These are phyloP conservation scores for Tulasnella sp. DNA, from an alignment of 768 basidiomycete species.

Conservation along the genomic window DNA sequence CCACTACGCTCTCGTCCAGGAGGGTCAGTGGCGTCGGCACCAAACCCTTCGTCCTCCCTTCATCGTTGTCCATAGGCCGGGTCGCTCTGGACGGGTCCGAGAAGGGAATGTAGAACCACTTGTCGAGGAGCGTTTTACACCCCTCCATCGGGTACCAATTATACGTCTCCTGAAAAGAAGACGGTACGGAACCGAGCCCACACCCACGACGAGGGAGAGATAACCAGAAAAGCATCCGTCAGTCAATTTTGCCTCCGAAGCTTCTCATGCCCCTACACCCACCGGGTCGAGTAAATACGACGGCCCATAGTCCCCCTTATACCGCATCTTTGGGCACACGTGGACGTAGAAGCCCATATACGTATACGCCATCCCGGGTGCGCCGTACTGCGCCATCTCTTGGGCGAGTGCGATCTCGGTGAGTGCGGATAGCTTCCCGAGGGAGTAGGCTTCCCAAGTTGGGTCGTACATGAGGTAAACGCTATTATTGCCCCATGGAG, in stretches of 20 bases:
- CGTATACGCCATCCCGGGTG: constrained; percentile 46
- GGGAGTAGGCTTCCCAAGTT: constrained; percentile 50
- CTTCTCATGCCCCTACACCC: constrained; percentile 19
- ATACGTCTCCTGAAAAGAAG: constrained; percentile 49
- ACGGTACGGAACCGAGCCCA: background rate
- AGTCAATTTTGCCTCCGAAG: background rate
- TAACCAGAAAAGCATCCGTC: too few species aligned
- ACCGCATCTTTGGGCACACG: constrained; percentile 87
- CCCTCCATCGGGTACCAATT: constrained; percentile 56
- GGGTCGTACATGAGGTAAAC: constrained; percentile 87
- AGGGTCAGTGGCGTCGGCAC: background rate
- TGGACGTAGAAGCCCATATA: constrained; percentile 97
- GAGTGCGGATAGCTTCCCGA: constrained; percentile 84
- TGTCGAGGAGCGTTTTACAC: constrained; percentile 51
- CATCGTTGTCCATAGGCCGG: background rate
- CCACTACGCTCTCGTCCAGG: background rate
- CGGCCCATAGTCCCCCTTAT: constrained; percentile 87
- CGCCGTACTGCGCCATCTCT: constrained; percentile 64
- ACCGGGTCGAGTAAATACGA: constrained; percentile 85
- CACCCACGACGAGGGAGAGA: too few species aligned
- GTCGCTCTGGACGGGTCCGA: constrained; percentile 34
- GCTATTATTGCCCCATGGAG: constrained; percentile 25
- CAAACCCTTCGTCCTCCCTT: background rate
- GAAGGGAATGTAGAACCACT: constrained; percentile 56
- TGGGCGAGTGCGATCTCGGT: constrained; percentile 62